Conservation (phyloP, 2,329 filamentous ascomycete genomes). For the Dendrostoma leiphaemia region DNA sequence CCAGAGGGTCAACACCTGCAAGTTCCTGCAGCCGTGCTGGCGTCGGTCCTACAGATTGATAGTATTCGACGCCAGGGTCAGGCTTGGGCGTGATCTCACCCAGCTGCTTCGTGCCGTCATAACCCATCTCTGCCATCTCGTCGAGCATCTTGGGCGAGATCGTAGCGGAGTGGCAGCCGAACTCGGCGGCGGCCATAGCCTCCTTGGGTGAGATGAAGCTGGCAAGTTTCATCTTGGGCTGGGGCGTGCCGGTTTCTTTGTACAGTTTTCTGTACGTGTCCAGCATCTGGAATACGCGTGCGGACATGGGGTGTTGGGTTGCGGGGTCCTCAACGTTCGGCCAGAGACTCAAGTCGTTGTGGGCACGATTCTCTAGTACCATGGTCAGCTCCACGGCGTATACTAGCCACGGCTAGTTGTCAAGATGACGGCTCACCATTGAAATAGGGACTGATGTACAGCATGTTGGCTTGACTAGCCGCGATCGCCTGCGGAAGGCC, state of each 20-base stretch:
- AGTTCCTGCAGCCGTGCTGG: conserved; percentile 34
- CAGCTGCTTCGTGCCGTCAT: conserved; percentile 35
- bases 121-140: conserved; percentile 36
- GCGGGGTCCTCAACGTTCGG: conserved; percentile 45
- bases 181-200: conserved; percentile 43
- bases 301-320: conserved; percentile 44
- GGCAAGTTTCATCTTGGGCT: conserved; percentile 47
- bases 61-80: conserved; percentile 28
- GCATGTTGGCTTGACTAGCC: conserved; percentile 44
- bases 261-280: conserved; percentile 45
- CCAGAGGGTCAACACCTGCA: conserved; percentile 37
- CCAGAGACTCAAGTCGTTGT: conserved; percentile 42
- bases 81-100: conserved; percentile 39
- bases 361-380: conserved; percentile 38
- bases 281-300: conserved; percentile 46
- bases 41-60: conserved; percentile 32
- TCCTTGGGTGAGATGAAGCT: conserved; percentile 43
- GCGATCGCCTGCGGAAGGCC: conserved; percentile 47
- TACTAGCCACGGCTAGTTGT: not conserved
- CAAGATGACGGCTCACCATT: conserved; percentile 33
- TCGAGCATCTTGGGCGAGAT: conserved; percentile 37
- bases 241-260: conserved; percentile 44
- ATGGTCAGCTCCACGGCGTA: not conserved
- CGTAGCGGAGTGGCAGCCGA: conserved; percentile 45
- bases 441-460: conserved; percentile 50